A percentile compares a stretch with the other conserved stretches of the same genome.
These are phyloP conservation scores for Metarhizium robertsii DNA, from an alignment of 2,329 filamentous ascomycete genomes.

Conservation along the genomic window DNA sequence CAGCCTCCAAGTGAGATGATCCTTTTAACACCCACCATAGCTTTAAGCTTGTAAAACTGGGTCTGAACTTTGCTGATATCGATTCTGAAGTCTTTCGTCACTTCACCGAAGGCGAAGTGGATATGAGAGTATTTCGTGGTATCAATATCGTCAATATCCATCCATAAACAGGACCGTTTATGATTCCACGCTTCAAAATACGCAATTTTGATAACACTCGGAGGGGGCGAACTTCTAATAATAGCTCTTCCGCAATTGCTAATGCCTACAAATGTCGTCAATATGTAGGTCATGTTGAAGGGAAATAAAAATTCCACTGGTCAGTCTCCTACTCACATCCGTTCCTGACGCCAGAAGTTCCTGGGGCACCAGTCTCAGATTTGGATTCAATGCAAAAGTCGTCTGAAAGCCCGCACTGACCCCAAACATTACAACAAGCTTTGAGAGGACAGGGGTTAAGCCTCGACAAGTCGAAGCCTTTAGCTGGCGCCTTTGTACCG, in stretches of 20 bases:
- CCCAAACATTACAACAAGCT: constrained; percentile 27
- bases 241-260: constrained; percentile 19
- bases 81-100: constrained; percentile 14
- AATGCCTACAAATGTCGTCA: constrained; percentile 7
- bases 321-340: constrained; percentile 8
- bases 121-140: constrained; percentile 19
- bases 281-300: no score
- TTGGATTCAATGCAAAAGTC: constrained; percentile 27
- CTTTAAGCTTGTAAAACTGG: constrained; percentile 13
- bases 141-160: constrained; percentile 5
- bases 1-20: constrained; percentile 21
- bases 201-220: constrained; percentile 7
- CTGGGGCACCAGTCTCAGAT: constrained; percentile 21
- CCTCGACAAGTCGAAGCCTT: neutral
- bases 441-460: constrained; percentile 20
- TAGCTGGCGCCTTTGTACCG: constrained; percentile 14
- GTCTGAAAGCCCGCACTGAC: constrained; percentile 28
- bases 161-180: neutral
- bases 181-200: constrained; percentile 12
- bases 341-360: constrained; percentile 20
- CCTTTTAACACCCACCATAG: constrained; percentile 11
- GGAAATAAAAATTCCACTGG: no score
- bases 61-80: constrained; percentile 7
- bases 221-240: constrained; percentile 6
- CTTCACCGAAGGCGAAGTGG: constrained; percentile 26